These are phyloP conservation scores for Marasmius fiardii DNA, from an alignment of 1,284 basidiomycete genomes.

Conservation along the genomic window DNA sequence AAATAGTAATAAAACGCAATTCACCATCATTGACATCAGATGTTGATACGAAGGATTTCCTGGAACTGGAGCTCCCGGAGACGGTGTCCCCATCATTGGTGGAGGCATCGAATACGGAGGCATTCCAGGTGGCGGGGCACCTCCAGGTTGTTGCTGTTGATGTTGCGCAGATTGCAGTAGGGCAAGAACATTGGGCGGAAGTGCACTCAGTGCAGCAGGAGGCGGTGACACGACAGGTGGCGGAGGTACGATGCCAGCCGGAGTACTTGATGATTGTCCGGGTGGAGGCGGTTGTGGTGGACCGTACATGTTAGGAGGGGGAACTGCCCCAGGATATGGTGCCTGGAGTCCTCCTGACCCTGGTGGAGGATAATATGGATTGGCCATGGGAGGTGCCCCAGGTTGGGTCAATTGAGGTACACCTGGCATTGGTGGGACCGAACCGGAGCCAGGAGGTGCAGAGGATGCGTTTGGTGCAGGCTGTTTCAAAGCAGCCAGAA, in stretches of 20 bases:
- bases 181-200: constrained; percentile 65
- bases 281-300: constrained; percentile 35
- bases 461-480: constrained; percentile 40
- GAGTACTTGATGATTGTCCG: background rate
- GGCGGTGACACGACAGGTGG: constrained; percentile 19
- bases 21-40: background rate
- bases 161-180: constrained; percentile 49
- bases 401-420: constrained; percentile 33
- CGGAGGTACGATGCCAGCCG: constrained; percentile 14
- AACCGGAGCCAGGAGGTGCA: constrained; percentile 27
- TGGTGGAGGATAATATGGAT: constrained; percentile 43
- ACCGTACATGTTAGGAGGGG: constrained; percentile 34
- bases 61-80: background rate
- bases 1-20: too few species aligned
- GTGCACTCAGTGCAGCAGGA: constrained; percentile 32
- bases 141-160: constrained; percentile 34
- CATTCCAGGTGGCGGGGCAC: constrained; percentile 20
- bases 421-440: constrained; percentile 28
- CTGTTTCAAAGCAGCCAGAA: constrained; percentile 75
- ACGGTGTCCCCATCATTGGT: constrained; percentile 30
- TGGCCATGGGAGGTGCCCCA: constrained; percentile 25
- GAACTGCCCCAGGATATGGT: constrained; percentile 30
- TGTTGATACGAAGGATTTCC: background rate
- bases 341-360: constrained; percentile 25
- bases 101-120: constrained; percentile 40